Percentiles rank a stretch among this genome's conserved stretches.
phyloP scores from a whole-genome alignment of 257 asterid genomes.

The Solanum gandarillasii region DNA sequence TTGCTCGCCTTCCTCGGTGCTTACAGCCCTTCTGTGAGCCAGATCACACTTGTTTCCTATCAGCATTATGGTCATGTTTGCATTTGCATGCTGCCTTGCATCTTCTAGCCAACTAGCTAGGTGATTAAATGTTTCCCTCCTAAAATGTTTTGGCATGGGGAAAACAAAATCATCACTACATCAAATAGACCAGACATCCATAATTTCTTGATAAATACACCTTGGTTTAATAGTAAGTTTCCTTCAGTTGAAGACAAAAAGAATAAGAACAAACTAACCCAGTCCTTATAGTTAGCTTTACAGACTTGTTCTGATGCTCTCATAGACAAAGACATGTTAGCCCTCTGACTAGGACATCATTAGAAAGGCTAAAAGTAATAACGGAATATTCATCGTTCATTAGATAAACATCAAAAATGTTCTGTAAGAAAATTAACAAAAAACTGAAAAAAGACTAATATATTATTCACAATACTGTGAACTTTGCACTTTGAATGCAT shows the following conservation, averaged over 20 bases:
- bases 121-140: slow-evolving; percentile 84
- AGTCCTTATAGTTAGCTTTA: background rate
- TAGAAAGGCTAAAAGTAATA: background rate
- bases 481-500: background rate
- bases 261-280: background rate
- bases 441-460: background rate
- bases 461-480: background rate
- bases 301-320: background rate
- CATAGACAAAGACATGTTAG: background rate
- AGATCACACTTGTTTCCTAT: slow-evolving; percentile 75
- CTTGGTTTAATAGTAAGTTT: background rate
- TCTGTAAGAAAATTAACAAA: background rate
- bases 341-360: background rate
- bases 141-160: slow-evolving; percentile 4
- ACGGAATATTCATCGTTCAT: background rate
- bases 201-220: background rate
- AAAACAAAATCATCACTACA: background rate
- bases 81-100: slow-evolving; percentile 68
- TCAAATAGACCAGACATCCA: background rate
- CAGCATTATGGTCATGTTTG: slow-evolving; percentile 65
- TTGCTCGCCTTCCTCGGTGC: slow-evolving; percentile 78
- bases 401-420: background rate
- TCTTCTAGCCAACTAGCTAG: slow-evolving; percentile 82
- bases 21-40: slow-evolving; percentile 75
- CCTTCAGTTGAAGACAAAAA: background rate